Evolutionary conservation across 164 flowering plant genomes (phyloP), one percentile per base, ranked within the genome.

Genomic region (Paratinospora sagittata): DNA sequence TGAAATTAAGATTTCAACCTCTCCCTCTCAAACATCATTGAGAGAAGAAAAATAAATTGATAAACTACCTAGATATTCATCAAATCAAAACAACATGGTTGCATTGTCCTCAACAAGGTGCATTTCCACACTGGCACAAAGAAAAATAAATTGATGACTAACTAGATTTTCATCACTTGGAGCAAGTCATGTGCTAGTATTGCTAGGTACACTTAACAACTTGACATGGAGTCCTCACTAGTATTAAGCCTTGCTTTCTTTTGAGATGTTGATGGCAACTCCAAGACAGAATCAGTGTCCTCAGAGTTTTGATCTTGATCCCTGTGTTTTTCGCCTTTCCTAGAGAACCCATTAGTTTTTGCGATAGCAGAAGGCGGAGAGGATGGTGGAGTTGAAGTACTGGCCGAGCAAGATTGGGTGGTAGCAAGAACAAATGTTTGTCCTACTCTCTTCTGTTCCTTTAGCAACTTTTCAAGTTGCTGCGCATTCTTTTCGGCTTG

Each of bases 401-500:
- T 55, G 65, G 33, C 36, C 16, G 17, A 34, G 26, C 65, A 60
- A 55, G 71, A 69, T 45, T 73, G 67, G 58, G 57, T n/a, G n/a
- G n/a, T 61, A 5, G 71, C 67, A 3, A 68, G 68, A 30, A 68
- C 33, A 41, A 73, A 73, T 27, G 67, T 67, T 43, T 73, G n/a
- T 33, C 76, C 65, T 39, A 68, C 67, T 43, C 27, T 68, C 60
- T 68, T 49, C 23, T 73, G 76, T 45, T 73, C 68, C 62, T 61
- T 67, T 16, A 73, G 39, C 58, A 73, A 61, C 72, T 61, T 68
- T 19, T 73, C 72, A 24, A 73, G 71, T 49, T 73, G 76, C 9
- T 61, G 72, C 9, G 76, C 76, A 68, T 68, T 73, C 63, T 43
- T 71, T 43, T 73, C 76, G 2, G 76, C 76, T 73, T 55, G 71